Evolutionary conservation across 306 rosid species (phyloP).

Genomic region (Cicer pinnatifidum): DNA sequence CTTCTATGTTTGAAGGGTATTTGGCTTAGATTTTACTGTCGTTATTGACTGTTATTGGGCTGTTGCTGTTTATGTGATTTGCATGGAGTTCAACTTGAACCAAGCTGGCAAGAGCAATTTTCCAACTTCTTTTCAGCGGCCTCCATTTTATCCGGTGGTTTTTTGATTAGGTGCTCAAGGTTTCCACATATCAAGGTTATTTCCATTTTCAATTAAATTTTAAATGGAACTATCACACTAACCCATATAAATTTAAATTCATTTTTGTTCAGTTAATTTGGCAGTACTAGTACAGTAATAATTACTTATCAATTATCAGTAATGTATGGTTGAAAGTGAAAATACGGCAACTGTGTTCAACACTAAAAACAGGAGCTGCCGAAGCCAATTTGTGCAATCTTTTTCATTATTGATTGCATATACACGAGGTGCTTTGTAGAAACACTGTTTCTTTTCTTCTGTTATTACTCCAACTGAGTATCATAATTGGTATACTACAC

Average conservation of each 20-base stretch:
- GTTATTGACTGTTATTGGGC: neutral
- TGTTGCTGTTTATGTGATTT: no score
- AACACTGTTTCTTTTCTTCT: neutral
- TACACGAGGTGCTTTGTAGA: constrained; percentile 7
- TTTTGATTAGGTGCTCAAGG: no score
- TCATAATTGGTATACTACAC: neutral
- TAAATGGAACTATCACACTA: neutral
- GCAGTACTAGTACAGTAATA: neutral
- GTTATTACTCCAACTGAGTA: neutral
- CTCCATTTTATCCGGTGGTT: no score
- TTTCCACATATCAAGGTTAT: no score
- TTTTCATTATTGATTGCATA: neutral
- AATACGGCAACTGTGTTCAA: neutral
- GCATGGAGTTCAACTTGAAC: no score
- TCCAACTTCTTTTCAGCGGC: no score
- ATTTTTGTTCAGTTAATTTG: neutral
- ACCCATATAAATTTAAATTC: neutral
- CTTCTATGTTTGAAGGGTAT: neutral
- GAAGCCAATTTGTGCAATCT: neutral
- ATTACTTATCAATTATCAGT: neutral
- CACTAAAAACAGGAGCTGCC: neutral
- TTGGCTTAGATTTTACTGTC: neutral
- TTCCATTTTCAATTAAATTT: neutral
- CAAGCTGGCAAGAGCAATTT: no score
- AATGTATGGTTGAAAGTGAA: neutral